Evolutionary conservation across 2,329 filamentous ascomycete species (phyloP), one percentile per base, ranked within the genome.

Genomic region (Hymenoscyphus occultus): DNA sequence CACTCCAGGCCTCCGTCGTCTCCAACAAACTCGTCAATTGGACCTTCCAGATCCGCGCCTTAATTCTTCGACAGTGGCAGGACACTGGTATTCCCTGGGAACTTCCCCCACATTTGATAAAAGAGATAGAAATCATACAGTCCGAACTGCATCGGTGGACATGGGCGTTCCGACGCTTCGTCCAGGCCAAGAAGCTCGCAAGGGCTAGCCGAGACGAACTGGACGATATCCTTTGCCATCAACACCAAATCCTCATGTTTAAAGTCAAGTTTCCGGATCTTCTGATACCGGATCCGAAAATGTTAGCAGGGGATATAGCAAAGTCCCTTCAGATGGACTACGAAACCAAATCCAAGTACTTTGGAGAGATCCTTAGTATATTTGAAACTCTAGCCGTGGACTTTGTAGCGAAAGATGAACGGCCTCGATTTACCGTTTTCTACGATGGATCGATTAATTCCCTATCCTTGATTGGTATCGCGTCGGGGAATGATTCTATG

Each of bases 11-110:
- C 19, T 54, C 48, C 48, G 22, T 28, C 48, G 22, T 22, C 19
- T 54, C 48, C 48, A 54, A 54, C 48, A 54, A 54, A 28, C 48
- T 54, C 48, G 48, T 54, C n/a, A 54, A 54, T 3, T 54, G 48
- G 48, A 54, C 48, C 19, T 54, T 54, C 19, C 48, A 54, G 10
- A 54, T 54, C 48, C 48, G 48, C 13, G 48, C 10, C 19, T 28
- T 28, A 19, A 54, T 54, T 19, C 48, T 54, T 19, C 19, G 5
- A 10, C 48, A 54, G 5, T 54, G 48, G 48, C 48, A 54, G 5
- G 12, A 28, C 6, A 54, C 48, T 2, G 48, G 48, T 1, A 9
- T 54, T 54, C 48, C 48, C 12, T 54, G 19, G 48, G 19, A 54
- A 22, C 19, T 54, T 3, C 48, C 48, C 48, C 48, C 48, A 13